phyloP scores from a whole-genome alignment of 306 rosid genomes.

The Quercus agrifolia region DNA sequence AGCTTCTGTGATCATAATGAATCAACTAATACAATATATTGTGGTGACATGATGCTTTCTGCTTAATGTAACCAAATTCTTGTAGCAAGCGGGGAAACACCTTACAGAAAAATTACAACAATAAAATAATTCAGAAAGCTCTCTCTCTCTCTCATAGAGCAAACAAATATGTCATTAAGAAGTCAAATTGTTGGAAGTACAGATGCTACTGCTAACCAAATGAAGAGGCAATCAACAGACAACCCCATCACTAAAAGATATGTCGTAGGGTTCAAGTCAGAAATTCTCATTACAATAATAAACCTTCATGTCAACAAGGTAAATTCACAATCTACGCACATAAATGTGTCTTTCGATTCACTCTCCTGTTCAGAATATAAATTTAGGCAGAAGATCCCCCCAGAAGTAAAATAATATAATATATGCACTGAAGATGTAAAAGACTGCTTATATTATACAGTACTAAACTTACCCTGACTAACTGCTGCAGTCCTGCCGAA shows the following conservation, averaged over 20 bases:
- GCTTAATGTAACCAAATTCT: not conserved
- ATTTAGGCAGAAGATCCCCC: not conserved
- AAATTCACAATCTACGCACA: not conserved
- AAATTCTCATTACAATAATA: not conserved
- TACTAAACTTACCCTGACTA: constrained; percentile 59
- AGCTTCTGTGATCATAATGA: not conserved
- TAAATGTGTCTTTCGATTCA: not conserved
- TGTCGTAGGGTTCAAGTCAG: not conserved
- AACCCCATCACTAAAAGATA: not conserved
- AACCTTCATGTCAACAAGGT: not conserved
- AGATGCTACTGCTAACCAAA: not conserved
- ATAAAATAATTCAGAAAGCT: not conserved
- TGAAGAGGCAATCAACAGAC: not conserved
- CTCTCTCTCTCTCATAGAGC: not conserved
- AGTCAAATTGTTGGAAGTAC: not conserved
- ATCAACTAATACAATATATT: not conserved
- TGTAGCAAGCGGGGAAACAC: not conserved
- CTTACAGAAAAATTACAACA: not conserved
- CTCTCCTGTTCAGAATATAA: not conserved
- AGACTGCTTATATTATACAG: not conserved
- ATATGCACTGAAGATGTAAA: not conserved
- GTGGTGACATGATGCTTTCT: not conserved
- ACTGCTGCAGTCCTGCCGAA: constrained; percentile 68
- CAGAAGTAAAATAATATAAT: not conserved
- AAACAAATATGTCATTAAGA: not conserved